These are phyloP conservation scores for Xanthoceras sorbifolium DNA, from an alignment of 345 rosid species.

Conservation along the genomic window DNA sequence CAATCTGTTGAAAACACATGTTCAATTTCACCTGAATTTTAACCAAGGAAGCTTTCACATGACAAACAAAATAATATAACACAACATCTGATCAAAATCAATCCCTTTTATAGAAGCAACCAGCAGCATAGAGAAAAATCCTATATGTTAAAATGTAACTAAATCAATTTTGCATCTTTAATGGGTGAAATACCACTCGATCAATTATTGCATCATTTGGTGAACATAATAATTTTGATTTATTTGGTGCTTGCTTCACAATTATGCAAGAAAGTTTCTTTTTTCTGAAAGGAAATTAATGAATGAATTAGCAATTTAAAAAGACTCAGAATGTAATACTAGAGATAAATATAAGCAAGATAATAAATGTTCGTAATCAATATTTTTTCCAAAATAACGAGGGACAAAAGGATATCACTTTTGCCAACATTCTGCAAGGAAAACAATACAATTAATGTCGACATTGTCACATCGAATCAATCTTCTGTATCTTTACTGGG, in stretches of 20 bases:
- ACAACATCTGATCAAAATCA: background rate
- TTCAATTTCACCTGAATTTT: constrained; percentile 14
- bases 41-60: constrained; percentile 1
- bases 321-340: background rate
- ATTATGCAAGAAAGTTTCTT: background rate
- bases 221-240: background rate
- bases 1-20: constrained; percentile 58
- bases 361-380: background rate
- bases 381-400: background rate
- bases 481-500: background rate
- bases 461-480: background rate
- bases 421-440: background rate
- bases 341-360: background rate
- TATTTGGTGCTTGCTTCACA: background rate
- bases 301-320: background rate
- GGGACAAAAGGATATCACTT: background rate
- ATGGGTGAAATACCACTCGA: background rate
- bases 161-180: background rate
- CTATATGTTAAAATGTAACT: background rate
- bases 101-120: background rate
- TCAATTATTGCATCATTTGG: background rate
- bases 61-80: constrained; percentile 6
- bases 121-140: constrained; percentile 6
- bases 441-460: background rate
- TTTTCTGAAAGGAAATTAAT: background rate